phyloP scores from a whole-genome alignment of 768 basidiomycete genomes.

The Kwoniella newhampshirensis region DNA sequence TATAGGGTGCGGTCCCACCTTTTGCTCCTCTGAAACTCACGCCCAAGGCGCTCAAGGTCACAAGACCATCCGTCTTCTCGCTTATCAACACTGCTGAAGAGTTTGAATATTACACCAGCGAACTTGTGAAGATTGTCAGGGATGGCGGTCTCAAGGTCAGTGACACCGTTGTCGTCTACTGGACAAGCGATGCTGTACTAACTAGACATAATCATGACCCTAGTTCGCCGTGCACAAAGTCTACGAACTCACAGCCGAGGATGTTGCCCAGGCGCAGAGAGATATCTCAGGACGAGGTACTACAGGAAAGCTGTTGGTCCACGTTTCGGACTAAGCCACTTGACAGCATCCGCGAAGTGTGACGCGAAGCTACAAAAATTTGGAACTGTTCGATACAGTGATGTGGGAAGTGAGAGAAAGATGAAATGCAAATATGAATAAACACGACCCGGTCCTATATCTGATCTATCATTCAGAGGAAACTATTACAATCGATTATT shows the following conservation, averaged over 20 bases:
- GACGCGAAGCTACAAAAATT: neutral
- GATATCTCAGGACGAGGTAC: constrained; percentile 78
- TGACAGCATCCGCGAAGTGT: too few relatives aligned
- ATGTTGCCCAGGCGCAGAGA: constrained; percentile 69
- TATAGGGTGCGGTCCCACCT: constrained; percentile 62
- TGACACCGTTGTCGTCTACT: neutral
- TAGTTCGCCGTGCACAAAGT: constrained; percentile 63
- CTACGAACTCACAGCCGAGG: constrained; percentile 81
- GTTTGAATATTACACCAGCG: constrained; percentile 63
- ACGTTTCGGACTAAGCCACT: constrained; percentile 56
- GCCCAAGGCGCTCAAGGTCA: constrained; percentile 73
- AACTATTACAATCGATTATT: neutral
- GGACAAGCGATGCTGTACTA: too few relatives aligned
- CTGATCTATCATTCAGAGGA: neutral
- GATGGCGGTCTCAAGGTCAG: constrained; percentile 64
- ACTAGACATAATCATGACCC: neutral
- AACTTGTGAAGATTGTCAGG: constrained; percentile 65
- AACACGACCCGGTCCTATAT: neutral
- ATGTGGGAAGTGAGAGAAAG: neutral
- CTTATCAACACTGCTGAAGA: constrained; percentile 76
- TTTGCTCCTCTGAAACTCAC: constrained; percentile 71
- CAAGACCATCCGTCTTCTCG: constrained; percentile 62
- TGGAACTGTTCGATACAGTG: too few relatives aligned
- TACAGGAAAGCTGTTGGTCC: constrained; percentile 80
- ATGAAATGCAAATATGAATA: neutral